Conservation (phyloP, 805 yeast genomes). For the Kregervanrija pseudodelftensis region DNA sequence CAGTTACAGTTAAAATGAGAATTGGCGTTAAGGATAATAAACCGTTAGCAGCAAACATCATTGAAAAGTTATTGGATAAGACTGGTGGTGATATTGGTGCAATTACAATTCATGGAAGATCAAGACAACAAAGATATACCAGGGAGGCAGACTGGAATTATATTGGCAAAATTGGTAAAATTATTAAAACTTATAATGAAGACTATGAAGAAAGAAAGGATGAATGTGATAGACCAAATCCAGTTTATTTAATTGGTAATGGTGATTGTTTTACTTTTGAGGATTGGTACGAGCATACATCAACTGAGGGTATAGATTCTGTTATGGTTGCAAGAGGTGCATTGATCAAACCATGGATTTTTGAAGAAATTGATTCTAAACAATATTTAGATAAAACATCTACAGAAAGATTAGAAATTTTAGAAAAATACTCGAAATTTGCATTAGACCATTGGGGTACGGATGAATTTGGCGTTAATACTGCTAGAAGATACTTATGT, state of each 20-base stretch:
- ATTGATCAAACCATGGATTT: slow-evolving; percentile 96
- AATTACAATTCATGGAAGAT: slow-evolving; percentile 90
- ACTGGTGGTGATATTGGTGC: slow-evolving; percentile 68
- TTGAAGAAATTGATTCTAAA: slow-evolving; percentile 85
- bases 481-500: slow-evolving; percentile 84
- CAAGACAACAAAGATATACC: slow-evolving; percentile 93
- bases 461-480: slow-evolving; percentile 87
- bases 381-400: slow-evolving; percentile 89
- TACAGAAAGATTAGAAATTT: slow-evolving; percentile 76
- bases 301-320: slow-evolving; percentile 69
- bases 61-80: slow-evolving; percentile 63
- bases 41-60: slow-evolving; percentile 79
- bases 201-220: slow-evolving; percentile 56
- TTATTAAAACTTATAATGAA: slow-evolving; percentile 54
- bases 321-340: slow-evolving; percentile 99
- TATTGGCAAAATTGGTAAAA: slow-evolving; percentile 62
- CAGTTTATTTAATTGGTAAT: slow-evolving; percentile 84
- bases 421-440: slow-evolving; percentile 61
- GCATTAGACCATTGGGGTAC: slow-evolving; percentile 98
- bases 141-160: slow-evolving; percentile 91
- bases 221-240: slow-evolving; percentile 40
- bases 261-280: slow-evolving; percentile 86
- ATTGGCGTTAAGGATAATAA: slow-evolving; percentile 83
- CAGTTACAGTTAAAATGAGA: slow-evolving; percentile 86
- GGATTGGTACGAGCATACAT: slow-evolving; percentile 76